These are phyloP conservation scores for Syncephalastrum contaminatum DNA, from an alignment of 371 early-diverging fungal genomes.

Conservation along the genomic window DNA sequence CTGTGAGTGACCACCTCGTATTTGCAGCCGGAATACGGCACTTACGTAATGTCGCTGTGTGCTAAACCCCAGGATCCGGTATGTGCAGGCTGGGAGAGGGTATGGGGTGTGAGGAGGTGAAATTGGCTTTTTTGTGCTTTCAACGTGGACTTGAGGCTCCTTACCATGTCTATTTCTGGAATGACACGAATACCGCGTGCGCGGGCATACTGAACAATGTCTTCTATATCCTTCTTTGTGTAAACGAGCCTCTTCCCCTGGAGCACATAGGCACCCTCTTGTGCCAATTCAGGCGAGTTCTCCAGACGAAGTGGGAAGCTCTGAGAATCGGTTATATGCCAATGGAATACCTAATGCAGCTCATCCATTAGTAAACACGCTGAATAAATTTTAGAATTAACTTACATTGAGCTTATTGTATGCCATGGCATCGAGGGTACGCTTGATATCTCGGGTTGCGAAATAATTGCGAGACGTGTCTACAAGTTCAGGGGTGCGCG, in stretches of 20 bases:
- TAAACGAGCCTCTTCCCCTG: conserved; percentile 54
- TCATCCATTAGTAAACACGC: background rate
- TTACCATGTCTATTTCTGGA: conserved; percentile 79
- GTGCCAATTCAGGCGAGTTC: conserved; percentile 45
- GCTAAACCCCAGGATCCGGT: conserved; percentile 53
- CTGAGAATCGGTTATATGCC: conserved; percentile 77
- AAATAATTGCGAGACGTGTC: conserved; percentile 82
- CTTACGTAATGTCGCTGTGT: conserved; percentile 43
- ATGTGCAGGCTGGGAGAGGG: conserved; percentile 64
- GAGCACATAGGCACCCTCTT: conserved; percentile 50
- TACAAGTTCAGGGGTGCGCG: background rate
- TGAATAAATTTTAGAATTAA: background rate
- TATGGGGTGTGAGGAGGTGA: background rate
- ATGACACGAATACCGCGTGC: conserved; percentile 57
- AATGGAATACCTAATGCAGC: conserved; percentile 58
- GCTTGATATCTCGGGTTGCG: conserved; percentile 57
- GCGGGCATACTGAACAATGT: conserved; percentile 62
- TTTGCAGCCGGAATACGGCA: background rate
- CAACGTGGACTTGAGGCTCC: conserved; percentile 6
- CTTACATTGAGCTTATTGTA: conserved; percentile 59
- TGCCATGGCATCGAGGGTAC: conserved; percentile 57
- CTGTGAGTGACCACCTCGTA: background rate
- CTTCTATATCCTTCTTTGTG: conserved; percentile 57
- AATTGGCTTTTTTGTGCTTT: too few relatives aligned
- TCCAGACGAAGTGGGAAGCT: conserved; percentile 61